phyloP scores from a whole-genome alignment of 257 asterid species.

The Scutellaria baicalensis region DNA sequence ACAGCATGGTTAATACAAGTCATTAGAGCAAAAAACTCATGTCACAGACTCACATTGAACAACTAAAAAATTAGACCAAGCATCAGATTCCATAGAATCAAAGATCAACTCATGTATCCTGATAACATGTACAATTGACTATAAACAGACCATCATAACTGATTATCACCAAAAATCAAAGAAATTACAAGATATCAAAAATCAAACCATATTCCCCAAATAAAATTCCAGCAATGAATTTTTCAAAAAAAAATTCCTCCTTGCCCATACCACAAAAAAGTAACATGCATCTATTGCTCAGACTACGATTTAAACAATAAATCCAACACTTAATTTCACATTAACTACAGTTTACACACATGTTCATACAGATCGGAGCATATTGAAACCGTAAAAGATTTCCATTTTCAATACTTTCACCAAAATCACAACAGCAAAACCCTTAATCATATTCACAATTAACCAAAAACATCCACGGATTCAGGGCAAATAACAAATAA shows the following conservation, averaged over 20 bases:
- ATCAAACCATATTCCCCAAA: background rate
- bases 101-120: too few species aligned
- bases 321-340: background rate
- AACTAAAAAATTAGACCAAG: too few species aligned
- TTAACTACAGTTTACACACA: background rate
- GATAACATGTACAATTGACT: too few species aligned
- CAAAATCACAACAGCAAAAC: background rate
- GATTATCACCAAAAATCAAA: background rate
- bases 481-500: background rate
- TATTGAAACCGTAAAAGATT: background rate
- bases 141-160: too few species aligned
- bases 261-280: too few species aligned
- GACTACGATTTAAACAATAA: background rate
- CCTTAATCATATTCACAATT: background rate
- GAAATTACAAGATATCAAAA: background rate
- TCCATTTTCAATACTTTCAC: background rate
- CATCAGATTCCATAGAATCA: too few species aligned
- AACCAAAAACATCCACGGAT: background rate
- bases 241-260: too few species aligned
- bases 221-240: too few species aligned
- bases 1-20: background rate
- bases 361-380: constrained; percentile 4
- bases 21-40: too few species aligned
- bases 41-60: too few species aligned
- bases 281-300: background rate